Base-by-base conservation (phyloP, 2,329 filamentous ascomycete species). In the Nemania diffusa region DNA sequence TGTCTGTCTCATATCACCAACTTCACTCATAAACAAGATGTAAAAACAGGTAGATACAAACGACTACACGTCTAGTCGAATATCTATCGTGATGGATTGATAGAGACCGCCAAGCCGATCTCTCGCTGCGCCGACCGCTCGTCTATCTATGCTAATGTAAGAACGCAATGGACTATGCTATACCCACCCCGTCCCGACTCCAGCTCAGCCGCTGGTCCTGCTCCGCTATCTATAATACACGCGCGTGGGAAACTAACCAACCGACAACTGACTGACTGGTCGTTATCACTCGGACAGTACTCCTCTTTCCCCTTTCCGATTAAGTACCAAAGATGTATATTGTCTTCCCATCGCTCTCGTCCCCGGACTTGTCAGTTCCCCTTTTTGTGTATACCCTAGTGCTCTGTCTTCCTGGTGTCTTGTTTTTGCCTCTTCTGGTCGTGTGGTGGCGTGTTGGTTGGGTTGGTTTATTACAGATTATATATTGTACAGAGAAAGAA, bases 401-500 rank as follows among this genome's bases (percentile, higher is more conserved):
- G 34, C 34, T 40, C 11, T 7, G 34, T 7, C 34, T 7, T 8
- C 15, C n/a, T 27, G 24, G 34, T 34, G 46, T 34, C 34, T n/a
- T n/a, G n/a, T 57, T 7, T 37, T 42, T 15, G 52, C 42, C 44
- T 50, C 29, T 13, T 20, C 20, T 11, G 9, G n/a, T 46, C 17
- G 34, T 7, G 34, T 13, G 3, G 34, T 6, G 3, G 26, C n/a
- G 22, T 24, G 13, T 37, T 22, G n/a, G 13, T 34, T 13, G 17
- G 13, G 20, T 59, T 20, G 6, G 8, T 42, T 34, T 11, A 58
- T 64, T 58, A 64, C 29, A 58, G 15, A 55, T 29, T 55, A 58
- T 61, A 29, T 61, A 61, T 61, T 32, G 34, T 65, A 61, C 62
- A 64, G 40, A 24, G 2, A 34, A 32, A 24, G 40, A 60, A 9